phyloP scores from a whole-genome alignment of 495 filamentous ascomycete species.

The Penicillium macrosclerotiorum region DNA sequence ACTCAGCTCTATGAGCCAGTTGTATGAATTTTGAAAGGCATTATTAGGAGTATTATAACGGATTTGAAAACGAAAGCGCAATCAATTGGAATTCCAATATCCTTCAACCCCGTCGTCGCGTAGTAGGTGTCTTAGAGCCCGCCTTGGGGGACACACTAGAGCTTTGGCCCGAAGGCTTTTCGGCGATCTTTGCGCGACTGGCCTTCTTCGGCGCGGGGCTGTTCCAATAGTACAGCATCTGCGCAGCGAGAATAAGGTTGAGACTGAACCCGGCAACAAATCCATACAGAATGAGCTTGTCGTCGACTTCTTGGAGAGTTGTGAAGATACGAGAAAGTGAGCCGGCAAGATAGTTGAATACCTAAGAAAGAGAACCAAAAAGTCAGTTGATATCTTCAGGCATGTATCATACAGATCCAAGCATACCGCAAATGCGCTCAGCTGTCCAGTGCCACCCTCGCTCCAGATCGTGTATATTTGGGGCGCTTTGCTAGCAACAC shows the following conservation, averaged over 20 bases:
- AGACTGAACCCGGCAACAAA: slow-evolving; percentile 86
- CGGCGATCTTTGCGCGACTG: slow-evolving; percentile 38
- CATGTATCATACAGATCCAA: not conserved
- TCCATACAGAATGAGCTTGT: slow-evolving; percentile 90
- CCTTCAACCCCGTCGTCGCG: slow-evolving; percentile 48
- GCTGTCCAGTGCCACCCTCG: slow-evolving; percentile 86
- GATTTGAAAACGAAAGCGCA: slow-evolving; percentile 8
- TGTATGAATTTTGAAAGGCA: slow-evolving; percentile 13
- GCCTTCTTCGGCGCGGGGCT: slow-evolving; percentile 47
- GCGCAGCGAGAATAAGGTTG: slow-evolving; percentile 79
- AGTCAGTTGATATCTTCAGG: slow-evolving; percentile 8
- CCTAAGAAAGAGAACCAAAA: slow-evolving; percentile 47
- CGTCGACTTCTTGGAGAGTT: slow-evolving; percentile 91
- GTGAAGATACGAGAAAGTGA: slow-evolving; percentile 94
- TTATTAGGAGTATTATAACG: slow-evolving; percentile 14
- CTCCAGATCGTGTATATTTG: slow-evolving; percentile 84
- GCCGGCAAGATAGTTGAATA: slow-evolving; percentile 95
- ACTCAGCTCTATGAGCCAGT: not conserved
- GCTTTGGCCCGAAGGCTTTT: slow-evolving; percentile 31
- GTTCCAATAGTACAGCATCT: slow-evolving; percentile 99
- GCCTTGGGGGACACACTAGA: slow-evolving; percentile 37
- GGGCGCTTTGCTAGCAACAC: slow-evolving; percentile 85
- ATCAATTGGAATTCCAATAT: not conserved
- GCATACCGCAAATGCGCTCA: slow-evolving; percentile 88
- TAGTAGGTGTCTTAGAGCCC: slow-evolving; percentile 42